Conservation (phyloP, 176 grass and related monocot species). For the Otatea glauca region DNA sequence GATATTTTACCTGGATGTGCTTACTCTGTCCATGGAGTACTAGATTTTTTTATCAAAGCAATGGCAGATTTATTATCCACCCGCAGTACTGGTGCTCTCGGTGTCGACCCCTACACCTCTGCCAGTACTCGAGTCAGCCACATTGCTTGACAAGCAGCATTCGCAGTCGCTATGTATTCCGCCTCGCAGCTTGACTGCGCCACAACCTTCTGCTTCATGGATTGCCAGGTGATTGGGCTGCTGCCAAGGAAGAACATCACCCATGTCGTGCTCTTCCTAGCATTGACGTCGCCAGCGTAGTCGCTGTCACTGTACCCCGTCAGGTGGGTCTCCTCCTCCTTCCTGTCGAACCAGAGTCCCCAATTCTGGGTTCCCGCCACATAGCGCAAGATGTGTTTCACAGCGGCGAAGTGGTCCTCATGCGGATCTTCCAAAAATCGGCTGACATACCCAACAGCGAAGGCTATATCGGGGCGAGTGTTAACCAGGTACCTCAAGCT, state of each 20-base stretch:
- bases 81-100: not conserved
- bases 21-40: not conserved
- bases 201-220: not conserved
- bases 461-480: too few species aligned
- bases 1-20: not conserved
- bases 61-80: not conserved
- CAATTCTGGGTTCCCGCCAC: not conserved
- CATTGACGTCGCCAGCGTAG: not conserved
- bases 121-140: not conserved
- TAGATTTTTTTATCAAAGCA: not conserved
- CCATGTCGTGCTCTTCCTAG: not conserved
- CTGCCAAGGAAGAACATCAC: not conserved
- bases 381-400: not conserved
- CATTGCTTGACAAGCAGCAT: not conserved
- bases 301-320: not conserved
- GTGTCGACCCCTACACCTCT: not conserved
- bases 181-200: not conserved
- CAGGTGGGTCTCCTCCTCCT: not conserved
- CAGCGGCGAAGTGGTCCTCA: not conserved
- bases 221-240: not conserved
- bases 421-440: not conserved
- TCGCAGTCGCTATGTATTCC: not conserved
- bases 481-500: not conserved
- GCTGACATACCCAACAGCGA: not conserved
- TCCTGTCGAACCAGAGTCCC: not conserved